Percentiles rank a stretch among this genome's conserved stretches.
Conservation (phyloP, 495 filamentous ascomycete genomes). For the Talaromyces borbonicus region DNA sequence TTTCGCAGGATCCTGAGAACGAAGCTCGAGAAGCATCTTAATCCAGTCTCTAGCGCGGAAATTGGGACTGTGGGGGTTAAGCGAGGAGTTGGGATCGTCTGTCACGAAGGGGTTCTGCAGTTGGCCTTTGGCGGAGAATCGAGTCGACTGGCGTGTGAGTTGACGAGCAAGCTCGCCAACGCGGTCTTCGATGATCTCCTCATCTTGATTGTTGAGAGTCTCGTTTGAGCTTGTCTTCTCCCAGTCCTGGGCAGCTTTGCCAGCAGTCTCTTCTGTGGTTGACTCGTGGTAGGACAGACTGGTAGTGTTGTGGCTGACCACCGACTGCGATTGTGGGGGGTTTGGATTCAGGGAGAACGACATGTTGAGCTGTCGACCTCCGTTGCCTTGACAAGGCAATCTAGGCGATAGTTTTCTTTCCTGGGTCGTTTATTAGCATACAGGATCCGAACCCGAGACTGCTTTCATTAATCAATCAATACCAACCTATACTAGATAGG, state of each 20-base stretch:
- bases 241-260: background rate
- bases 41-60: constrained; percentile 44
- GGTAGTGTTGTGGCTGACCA: constrained; percentile 1
- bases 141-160: constrained; percentile 38
- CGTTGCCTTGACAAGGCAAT: too few species aligned
- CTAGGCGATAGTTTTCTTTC: too few species aligned
- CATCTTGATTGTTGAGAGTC: constrained; percentile 26
- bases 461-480: too few species aligned
- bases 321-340: background rate
- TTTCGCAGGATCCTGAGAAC: constrained; percentile 37
- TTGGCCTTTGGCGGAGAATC: constrained; percentile 19
- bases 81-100: constrained; percentile 27
- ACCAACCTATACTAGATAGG: too few species aligned
- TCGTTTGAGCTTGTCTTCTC: constrained; percentile 19
- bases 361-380: background rate
- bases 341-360: constrained; percentile 2
- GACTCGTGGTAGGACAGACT: background rate
- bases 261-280: background rate
- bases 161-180: constrained; percentile 37
- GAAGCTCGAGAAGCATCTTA: constrained; percentile 39
- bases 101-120: constrained; percentile 38
- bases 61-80: constrained; percentile 37
- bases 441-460: too few species aligned
- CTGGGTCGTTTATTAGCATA: too few species aligned
- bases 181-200: constrained; percentile 26